Base-by-base conservation (phyloP, 2,329 filamentous ascomycete species). In the Fusarium siculi region DNA sequence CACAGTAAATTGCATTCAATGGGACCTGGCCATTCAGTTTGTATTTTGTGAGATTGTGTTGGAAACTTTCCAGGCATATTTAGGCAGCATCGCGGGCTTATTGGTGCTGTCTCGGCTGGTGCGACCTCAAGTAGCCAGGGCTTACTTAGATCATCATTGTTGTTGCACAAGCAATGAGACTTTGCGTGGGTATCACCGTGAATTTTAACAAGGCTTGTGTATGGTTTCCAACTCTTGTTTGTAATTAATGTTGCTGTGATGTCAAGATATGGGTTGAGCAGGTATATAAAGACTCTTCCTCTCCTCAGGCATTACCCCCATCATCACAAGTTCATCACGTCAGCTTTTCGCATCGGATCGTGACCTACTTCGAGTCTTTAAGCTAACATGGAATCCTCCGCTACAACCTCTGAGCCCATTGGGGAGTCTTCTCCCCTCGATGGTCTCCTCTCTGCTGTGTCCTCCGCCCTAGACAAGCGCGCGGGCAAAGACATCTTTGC, bases 401-500 rank as follows among this genome's bases (percentile, higher is more conserved):
- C 7, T 1, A 10, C 37, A 19, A 19, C 21, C 9, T 19, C 61
- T 8, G 12, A 23, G 6, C 0, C 14, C 1, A 2, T 4, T 2
- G 32, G 11, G 1, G n/a, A 9, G 2, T 4, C 58, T 28, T 19
- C 52, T 1, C 16, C 43, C 1, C 10, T 59, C 7, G 1, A 46
- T 1, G 18, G 18, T 4, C 58, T 72, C 15, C 23, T 72, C 14
- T 28, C 36, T 2, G 23, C 19, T 6, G 68, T 72, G 1, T 56
- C 40, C 11, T 64, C 47, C 0, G 49, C 49, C 4, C 7, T 72
- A 0, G 39, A 49, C 9, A 37, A 52, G 9, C 50, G 23, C 6
- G 54, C 66, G 4, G 63, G 36, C n/a, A 59, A 57, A 21, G 63
- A 52, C 21, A 53, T 72, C 1, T 72, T 72, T 23, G 69, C 58